Evolutionary conservation across 2,329 filamentous ascomycete genomes (phyloP).

Genomic region (Davidsoniella neocaledoniae): DNA sequence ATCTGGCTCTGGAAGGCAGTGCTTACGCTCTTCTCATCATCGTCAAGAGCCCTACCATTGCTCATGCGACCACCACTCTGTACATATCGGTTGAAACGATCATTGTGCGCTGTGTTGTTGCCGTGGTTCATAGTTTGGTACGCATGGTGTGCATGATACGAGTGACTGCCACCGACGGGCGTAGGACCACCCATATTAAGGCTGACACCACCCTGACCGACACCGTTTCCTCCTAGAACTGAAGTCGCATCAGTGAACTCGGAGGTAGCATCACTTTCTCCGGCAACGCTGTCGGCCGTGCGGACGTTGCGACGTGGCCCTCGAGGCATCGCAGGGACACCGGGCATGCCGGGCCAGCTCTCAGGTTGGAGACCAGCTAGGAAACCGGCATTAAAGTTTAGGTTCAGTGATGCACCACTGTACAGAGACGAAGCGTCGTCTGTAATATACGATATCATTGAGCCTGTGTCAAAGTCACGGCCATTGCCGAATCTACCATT

Average conservation of each 20-base stretch:
- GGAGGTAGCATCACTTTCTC: slow-evolving; percentile 81
- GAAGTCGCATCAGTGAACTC: slow-evolving; percentile 78
- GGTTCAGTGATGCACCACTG: slow-evolving; percentile 63
- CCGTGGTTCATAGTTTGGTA: not conserved
- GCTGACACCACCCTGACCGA: slow-evolving; percentile 46
- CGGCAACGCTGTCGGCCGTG: slow-evolving; percentile 63
- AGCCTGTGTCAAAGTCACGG: slow-evolving; percentile 58
- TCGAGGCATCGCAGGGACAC: slow-evolving; percentile 42
- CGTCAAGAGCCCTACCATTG: slow-evolving; percentile 59
- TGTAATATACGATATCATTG: slow-evolving; percentile 86
- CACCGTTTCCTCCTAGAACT: slow-evolving; percentile 56
- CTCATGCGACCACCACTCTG: slow-evolving; percentile 64
- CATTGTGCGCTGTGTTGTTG: slow-evolving; percentile 25
- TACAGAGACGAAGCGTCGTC: slow-evolving; percentile 91
- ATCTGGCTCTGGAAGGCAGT: slow-evolving; percentile 95
- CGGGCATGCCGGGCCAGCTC: slow-evolving; percentile 68
- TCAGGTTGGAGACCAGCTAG: slow-evolving; percentile 68
- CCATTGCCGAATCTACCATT: slow-evolving; percentile 22
- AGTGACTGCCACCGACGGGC: not conserved
- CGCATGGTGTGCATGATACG: not conserved
- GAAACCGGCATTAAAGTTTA: slow-evolving; percentile 89
- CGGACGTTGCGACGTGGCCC: slow-evolving; percentile 50
- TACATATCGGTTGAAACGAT: slow-evolving; percentile 86
- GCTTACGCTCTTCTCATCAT: slow-evolving; percentile 89
- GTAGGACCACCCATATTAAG: slow-evolving; percentile 6